Conservation (phyloP, 345 rosid genomes). For the Passiflora organensis region DNA sequence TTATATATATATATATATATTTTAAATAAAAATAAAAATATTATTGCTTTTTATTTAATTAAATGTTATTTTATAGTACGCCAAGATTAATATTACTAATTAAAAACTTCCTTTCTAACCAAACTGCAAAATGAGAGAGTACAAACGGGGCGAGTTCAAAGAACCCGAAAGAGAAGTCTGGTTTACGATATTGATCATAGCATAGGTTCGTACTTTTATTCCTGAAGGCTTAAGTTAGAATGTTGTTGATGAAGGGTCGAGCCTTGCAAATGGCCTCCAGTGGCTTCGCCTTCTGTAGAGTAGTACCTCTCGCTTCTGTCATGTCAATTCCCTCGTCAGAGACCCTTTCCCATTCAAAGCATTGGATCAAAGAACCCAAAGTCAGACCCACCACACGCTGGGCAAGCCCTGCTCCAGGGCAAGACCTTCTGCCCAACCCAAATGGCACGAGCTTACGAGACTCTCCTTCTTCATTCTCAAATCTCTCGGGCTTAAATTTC, state of each 20-base stretch:
- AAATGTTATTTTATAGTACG: too few species aligned
- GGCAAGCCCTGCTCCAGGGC: conserved; percentile 17
- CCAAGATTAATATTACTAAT: too few species aligned
- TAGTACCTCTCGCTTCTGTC: conserved; percentile 5
- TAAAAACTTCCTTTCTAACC: too few species aligned
- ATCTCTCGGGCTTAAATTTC: conserved; percentile 47
- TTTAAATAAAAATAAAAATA: too few species aligned
- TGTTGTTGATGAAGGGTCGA: conserved; percentile 1
- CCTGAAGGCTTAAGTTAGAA: too few species aligned
- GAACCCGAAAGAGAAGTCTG: too few species aligned
- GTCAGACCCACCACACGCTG: conserved; percentile 12
- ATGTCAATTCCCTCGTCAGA: conserved; percentile 7
- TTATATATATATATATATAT: too few species aligned
- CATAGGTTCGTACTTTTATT: too few species aligned
- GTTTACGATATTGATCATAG: too few species aligned
- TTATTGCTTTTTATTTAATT: too few species aligned
- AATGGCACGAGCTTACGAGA: conserved; percentile 7
- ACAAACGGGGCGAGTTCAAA: too few species aligned
- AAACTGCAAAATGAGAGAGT: too few species aligned
- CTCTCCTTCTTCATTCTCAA: conserved; percentile 19
- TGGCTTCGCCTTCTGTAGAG: conserved; percentile 8
- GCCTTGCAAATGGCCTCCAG: conserved; percentile 13
- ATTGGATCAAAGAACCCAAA: conserved; percentile 18
- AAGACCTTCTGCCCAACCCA: conserved; percentile 15
- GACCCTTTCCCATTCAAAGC: conserved; percentile 16